Base-by-base conservation (phyloP, 73 alveolate genomes). In the Tetrahymena borealis region DNA sequence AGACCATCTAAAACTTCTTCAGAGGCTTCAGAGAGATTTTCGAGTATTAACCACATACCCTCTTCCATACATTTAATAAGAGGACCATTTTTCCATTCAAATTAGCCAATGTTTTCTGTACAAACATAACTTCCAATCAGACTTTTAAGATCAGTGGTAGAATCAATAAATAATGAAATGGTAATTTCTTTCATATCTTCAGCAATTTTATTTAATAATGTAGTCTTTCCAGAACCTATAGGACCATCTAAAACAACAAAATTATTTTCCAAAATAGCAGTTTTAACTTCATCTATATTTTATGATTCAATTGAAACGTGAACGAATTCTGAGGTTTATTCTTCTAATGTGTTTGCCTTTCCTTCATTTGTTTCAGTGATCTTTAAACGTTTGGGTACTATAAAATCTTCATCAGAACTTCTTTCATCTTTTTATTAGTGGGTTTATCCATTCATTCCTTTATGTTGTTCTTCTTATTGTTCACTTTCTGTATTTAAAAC, bases 41-140 rank as follows among this genome's bases (percentile, higher is more conserved):
- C 94, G 28, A 97, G 92, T 2, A 97, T 78, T 28, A 97, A 91
- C 96, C 97, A 91, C 18, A 79, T 90, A 15, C 99, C 99, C 16
- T 94, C 85, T 92, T 94, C 96, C 24, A 95, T 97, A 18, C 98
- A 98, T 8, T 92, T 91, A 32, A 98, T 94, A 42, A 97, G 93
- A 11, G 98, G 98, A 4, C 99, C 99, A 79, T 97, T 94, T 90
- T 95, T 95, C 91, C 95, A 97, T 9, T 91, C 95, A 92, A 97
- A 96, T 20, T 95, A 98, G 39, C 99, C 99, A 33, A 94, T 91
- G 28, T 93, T 28, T 91, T 97, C 98, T 39, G 97, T 91, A 92
- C 98, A 97, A 13, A 96, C 97, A 90, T 96, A 97, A 24, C 97
- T 92, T 16, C 99, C 99, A 2, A 97, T 92, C 33, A 97, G 91